Evolutionary conservation across 2,329 filamentous ascomycete genomes (phyloP), one percentile per base, ranked within the genome.

Genomic region (Monosporascus sp.): DNA sequence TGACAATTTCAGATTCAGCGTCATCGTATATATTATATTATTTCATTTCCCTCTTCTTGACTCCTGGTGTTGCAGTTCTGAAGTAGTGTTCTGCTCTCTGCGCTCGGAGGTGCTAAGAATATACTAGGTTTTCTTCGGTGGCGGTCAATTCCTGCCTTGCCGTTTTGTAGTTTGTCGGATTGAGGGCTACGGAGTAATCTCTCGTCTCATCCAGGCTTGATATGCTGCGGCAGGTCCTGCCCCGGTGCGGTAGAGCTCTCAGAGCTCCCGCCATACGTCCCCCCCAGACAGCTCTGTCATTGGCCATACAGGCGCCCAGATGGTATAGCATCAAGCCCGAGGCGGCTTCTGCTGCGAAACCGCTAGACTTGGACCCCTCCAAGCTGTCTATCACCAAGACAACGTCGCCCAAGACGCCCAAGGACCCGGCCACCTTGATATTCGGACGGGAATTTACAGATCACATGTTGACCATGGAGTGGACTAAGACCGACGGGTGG

Each of bases 391-490:
- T 97, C 66, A 85, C 84, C 54, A 85, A 86, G 74, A 95, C 89
- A 1, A 81, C 77, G 7, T 83, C 80, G 3, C 94, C 93, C 11
- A 94, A 93, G 73, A 70, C 80, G 31, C 77, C 93, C 52, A 78
- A 81, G 57, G 86, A 91, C 51, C 83, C 88, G 15, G 82, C 93
- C 68, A 85, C 95, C 58, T 84, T 99, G 52, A 78, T 97, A 59
- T 99, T 99, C 72, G 94, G 94, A 59, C 83, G 83, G 61, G 87
- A 86, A 49, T 99, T 99, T 73, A 96, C 94, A 65, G 94, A 99
- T 77, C 94, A 97, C 76, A 97, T 99, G 93, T 86, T 97, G 66
- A 86, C 88, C 55, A 81, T 96, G 62, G 91, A 97, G 78, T 99
- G 94, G 94, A 93, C 88, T 52, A 83, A 90, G 55, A 77, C 82